Evolutionary conservation across 2,329 filamentous ascomycete genomes (phyloP), one percentile per base, ranked within the genome.

Genomic region (Hirsutella minnesotensis): DNA sequence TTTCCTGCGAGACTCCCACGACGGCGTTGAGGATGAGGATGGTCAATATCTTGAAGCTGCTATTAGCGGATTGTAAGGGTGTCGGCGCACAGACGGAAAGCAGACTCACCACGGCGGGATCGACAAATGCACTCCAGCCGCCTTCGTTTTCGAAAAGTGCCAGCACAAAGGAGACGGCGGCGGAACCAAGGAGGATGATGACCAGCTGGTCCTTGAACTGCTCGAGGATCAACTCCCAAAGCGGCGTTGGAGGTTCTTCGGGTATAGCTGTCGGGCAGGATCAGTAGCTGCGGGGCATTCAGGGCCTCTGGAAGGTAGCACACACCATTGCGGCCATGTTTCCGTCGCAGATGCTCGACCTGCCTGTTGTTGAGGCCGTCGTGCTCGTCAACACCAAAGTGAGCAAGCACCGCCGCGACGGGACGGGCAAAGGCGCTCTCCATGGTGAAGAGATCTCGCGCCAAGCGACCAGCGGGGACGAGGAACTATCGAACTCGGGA

Each of bases 191-290:
- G 19, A 98, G 74, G 54, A 98, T 98, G 42, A 98, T 77, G 52
- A 98, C 92, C 39, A 98, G 79, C 65, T 98, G 92, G 61, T 98
- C 92, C 67, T 98, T 95, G 75, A 98, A 98, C 64, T 98, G 92
- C 67, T 98, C 92, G 46, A 98, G 75, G 44, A 98, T 86, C 49
- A 98, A 81, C 66, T 96, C 79, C 92, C 90, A 98, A 39, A 98
- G 63, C 33, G 92, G 92, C 27, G 92, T 98, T 3, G 92, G 88
- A 42, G 92, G 92, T 51, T 98, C 92, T 68, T 98, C 92, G 38
- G 74, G 66, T 48, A 79, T 79, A 39, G 73, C 75, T 79, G 50
- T 36, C 22, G 15, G 31, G 33, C 15, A 15, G 41, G 40, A 41
- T 50, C 39, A 56, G 49, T 34, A 44, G 40, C 19, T 12, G 24